phyloP scores from a whole-genome alignment of 2,329 filamentous ascomycete genomes.

The Cladosporium halotolerans region DNA sequence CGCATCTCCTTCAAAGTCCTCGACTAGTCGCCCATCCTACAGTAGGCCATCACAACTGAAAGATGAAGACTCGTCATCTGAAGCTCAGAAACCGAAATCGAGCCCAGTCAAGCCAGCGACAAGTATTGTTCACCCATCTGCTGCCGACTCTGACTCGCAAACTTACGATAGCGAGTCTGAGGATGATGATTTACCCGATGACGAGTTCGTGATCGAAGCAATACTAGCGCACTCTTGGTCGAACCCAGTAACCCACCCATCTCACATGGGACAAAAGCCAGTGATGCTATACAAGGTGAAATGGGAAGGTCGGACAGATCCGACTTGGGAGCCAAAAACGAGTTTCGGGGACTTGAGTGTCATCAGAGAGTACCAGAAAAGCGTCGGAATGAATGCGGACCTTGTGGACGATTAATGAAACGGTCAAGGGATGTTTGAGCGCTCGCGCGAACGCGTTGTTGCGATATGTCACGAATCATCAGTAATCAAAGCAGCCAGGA shows the following conservation, averaged over 20 bases:
- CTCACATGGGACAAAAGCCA: conserved; percentile 18
- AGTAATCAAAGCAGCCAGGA: too few relatives aligned
- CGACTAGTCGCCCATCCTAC: background rate
- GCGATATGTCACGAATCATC: too few relatives aligned
- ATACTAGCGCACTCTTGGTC: conserved; percentile 24
- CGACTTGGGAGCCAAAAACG: conserved; percentile 29
- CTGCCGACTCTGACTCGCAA: background rate
- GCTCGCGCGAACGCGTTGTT: too few relatives aligned
- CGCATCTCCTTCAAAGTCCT: background rate
- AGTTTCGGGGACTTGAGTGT: conserved; percentile 26
- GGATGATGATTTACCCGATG: conserved; percentile 9
- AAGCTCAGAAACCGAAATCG: background rate
- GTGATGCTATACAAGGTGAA: conserved; percentile 28
- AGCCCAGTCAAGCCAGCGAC: background rate
- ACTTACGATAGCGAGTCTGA: conserved; percentile 14
- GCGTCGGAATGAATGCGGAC: conserved; percentile 10
- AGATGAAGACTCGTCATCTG: background rate
- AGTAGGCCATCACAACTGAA: background rate
- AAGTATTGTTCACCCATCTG: conserved; percentile 4
- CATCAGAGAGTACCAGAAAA: conserved; percentile 23
- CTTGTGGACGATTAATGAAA: too few relatives aligned
- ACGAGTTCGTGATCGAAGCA: conserved; percentile 21
- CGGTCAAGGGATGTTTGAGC: too few relatives aligned
- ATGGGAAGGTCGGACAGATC: conserved; percentile 26
- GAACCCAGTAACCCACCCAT: conserved; percentile 23